Evolutionary conservation across 2,329 filamentous ascomycete genomes (phyloP).

Genomic region (Colletotrichum tropicicola): DNA sequence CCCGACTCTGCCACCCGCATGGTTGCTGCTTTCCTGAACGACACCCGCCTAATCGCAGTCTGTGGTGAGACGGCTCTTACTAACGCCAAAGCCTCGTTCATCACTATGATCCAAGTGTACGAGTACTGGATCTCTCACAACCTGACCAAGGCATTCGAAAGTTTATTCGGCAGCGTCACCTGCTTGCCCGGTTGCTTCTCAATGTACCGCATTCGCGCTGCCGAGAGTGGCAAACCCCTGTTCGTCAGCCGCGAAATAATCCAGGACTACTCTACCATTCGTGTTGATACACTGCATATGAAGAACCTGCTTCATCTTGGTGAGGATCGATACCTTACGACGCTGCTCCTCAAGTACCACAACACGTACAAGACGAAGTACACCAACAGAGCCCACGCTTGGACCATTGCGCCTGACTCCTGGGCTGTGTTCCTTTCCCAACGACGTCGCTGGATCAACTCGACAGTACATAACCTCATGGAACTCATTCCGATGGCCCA

Average conservation of each 20-base stretch:
- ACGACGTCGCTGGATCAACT: slow-evolving; percentile 99
- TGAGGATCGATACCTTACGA: slow-evolving; percentile 97
- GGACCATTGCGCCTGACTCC: slow-evolving; percentile 95
- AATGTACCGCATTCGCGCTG: slow-evolving; percentile 97
- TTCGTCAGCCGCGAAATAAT: slow-evolving; percentile 95
- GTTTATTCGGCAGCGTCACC: slow-evolving; percentile 95
- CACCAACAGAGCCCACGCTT: slow-evolving; percentile 89
- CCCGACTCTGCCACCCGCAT: slow-evolving; percentile 91
- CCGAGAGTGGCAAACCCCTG: slow-evolving; percentile 92
- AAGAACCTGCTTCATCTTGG: slow-evolving; percentile 97
- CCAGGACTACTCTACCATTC: slow-evolving; percentile 87
- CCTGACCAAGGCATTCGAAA: slow-evolving; percentile 95
- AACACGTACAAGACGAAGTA: slow-evolving; percentile 98
- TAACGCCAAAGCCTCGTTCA: slow-evolving; percentile 91
- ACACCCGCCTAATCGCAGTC: slow-evolving; percentile 91
- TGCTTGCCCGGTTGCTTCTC: slow-evolving; percentile 98
- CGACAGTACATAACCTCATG: slow-evolving; percentile 95
- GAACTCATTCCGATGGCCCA: slow-evolving; percentile 94
- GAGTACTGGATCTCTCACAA: slow-evolving; percentile 99
- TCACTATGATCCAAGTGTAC: slow-evolving; percentile 99
- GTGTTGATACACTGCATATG: slow-evolving; percentile 97
- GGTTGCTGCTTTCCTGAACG: slow-evolving; percentile 88
- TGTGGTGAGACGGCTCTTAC: slow-evolving; percentile 95
- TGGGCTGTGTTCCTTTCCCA: slow-evolving; percentile 97
- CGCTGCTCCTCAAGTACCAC: slow-evolving; percentile 91